Conservation (phyloP, 2,329 filamentous ascomycete genomes). For the Alternaria arborescens region DNA sequence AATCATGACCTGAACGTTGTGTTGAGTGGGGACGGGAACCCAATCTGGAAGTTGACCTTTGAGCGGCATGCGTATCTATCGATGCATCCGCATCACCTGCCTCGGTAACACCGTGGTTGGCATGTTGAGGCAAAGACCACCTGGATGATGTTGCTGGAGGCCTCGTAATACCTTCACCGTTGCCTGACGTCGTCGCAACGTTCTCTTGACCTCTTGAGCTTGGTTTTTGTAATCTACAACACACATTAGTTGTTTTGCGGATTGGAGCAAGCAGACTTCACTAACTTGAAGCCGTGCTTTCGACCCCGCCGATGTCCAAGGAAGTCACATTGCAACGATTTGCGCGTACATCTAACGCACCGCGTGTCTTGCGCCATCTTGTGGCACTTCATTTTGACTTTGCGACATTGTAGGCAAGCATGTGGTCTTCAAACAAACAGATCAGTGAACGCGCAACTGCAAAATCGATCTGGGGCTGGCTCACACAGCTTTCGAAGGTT, state of each 20-base stretch:
- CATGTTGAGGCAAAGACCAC: neutral
- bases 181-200: neutral
- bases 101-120: neutral
- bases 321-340: neutral
- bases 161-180: neutral
- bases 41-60: neutral
- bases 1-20: neutral
- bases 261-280: neutral
- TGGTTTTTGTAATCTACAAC: neutral
- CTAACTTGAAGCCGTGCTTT: neutral
- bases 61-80: neutral
- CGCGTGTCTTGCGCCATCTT: neutral
- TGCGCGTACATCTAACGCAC: neutral
- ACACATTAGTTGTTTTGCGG: neutral
- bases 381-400: neutral
- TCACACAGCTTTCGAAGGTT: neutral
- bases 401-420: neutral
- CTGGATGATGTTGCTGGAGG: neutral
- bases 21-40: neutral
- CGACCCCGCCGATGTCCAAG: neutral
- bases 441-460: neutral
- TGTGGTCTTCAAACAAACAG: neutral
- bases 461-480: neutral
- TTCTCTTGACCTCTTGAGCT: neutral
- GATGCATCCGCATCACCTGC: neutral